phyloP scores from a whole-genome alignment of 2,329 filamentous ascomycete species.

The Claviceps fusiformis region DNA sequence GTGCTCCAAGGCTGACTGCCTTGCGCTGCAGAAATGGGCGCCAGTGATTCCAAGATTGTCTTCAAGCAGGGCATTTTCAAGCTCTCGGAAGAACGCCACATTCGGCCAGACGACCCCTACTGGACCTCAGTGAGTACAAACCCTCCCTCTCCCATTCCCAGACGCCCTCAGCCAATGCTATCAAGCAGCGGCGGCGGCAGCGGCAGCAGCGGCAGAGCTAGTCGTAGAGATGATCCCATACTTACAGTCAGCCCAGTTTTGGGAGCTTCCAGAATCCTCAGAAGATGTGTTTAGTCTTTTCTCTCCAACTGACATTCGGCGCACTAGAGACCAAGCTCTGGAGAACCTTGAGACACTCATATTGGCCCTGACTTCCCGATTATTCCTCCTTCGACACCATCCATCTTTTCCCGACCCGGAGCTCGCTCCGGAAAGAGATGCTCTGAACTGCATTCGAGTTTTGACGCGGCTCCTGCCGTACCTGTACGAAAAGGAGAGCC shows the following conservation, averaged over 20 bases:
- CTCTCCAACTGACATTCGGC: constrained; percentile 74
- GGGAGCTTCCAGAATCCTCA: constrained; percentile 88
- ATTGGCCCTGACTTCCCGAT: constrained; percentile 66
- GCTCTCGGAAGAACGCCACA: constrained; percentile 80
- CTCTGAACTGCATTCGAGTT: constrained; percentile 89
- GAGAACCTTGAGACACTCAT: constrained; percentile 85
- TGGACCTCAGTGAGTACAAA: constrained; percentile 68
- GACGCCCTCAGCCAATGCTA: background rate
- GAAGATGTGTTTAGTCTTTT: constrained; percentile 97
- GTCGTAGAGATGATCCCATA: background rate
- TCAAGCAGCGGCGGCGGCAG: background rate
- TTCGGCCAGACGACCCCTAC: constrained; percentile 77
- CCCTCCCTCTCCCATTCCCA: background rate
- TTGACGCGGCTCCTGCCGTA: constrained; percentile 83
- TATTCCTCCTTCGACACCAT: constrained; percentile 73
- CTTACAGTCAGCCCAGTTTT: constrained; percentile 51
- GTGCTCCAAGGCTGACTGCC: constrained; percentile 7
- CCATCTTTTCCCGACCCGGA: constrained; percentile 82
- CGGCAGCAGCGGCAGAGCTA: background rate
- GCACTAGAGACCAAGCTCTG: constrained; percentile 71
- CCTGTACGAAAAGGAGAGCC: constrained; percentile 74
- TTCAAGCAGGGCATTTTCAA: constrained; percentile 98
- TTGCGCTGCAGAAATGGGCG: constrained; percentile 55
- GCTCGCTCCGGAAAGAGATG: constrained; percentile 70
- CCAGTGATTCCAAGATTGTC: constrained; percentile 95